A percentile compares a stretch with the other conserved stretches of the same genome.
phyloP scores from a whole-genome alignment of 495 filamentous ascomycete genomes.

The Ascodesmis nigricans region DNA sequence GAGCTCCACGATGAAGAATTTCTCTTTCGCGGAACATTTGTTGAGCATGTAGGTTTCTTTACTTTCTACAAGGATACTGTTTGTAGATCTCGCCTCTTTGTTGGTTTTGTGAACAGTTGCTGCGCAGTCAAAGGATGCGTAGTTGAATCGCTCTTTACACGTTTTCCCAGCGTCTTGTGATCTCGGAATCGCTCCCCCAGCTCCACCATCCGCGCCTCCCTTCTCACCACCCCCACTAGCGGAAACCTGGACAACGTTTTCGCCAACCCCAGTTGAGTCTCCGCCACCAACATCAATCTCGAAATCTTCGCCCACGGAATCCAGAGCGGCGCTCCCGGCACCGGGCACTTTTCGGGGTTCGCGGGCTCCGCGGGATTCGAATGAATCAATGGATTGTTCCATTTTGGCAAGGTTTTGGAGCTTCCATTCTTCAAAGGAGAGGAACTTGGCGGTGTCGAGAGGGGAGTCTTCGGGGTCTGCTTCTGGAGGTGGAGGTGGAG shows the following conservation, averaged over 20 bases:
- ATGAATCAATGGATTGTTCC: conserved; percentile 59
- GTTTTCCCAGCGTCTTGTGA: conserved; percentile 88
- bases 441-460: conserved; percentile 64
- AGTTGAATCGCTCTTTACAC: conserved; percentile 87
- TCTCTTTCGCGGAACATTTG: conserved; percentile 65
- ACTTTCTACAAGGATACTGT: conserved; percentile 76
- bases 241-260: conserved; percentile 26
- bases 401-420: conserved; percentile 72
- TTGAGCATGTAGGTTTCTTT: conserved; percentile 98
- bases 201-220: conserved; percentile 26
- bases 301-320: conserved; percentile 73
- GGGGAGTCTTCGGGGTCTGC: conserved; percentile 44
- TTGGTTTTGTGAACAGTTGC: conserved; percentile 87
- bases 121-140: conserved; percentile 89
- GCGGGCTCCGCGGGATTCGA: conserved; percentile 31
- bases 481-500: conserved; percentile 43
- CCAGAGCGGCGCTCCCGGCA: conserved; percentile 30
- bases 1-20: conserved; percentile 77
- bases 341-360: conserved; percentile 25
- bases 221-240: conserved; percentile 13
- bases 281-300: conserved; percentile 61
- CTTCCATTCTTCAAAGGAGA: conserved; percentile 98
- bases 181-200: conserved; percentile 32
- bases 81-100: conserved; percentile 56
- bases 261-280: conserved; percentile 14